Evolutionary conservation across 73 alveolate species (phyloP), one percentile per base, ranked within the genome.

Genomic region (Tetrahymena borealis): DNA sequence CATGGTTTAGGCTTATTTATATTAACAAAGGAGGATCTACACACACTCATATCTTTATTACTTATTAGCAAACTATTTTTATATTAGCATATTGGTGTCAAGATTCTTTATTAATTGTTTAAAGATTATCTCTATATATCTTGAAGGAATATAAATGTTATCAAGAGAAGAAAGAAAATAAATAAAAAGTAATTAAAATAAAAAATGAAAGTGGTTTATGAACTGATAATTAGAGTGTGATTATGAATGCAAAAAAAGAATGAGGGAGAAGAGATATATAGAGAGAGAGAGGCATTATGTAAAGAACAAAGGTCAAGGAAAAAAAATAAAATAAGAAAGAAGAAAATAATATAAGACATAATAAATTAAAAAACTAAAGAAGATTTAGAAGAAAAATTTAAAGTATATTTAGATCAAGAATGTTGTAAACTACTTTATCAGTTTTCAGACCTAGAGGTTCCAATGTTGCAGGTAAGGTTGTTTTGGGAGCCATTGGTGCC

Each of bases 391-490:
- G 28, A 60, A 60, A 60, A 60, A 60, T 60, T 24, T 60, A 24
- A 24, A 60, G 28, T 32, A 18, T 60, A 60, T 24, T 60, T 60
- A 60, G 85, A 24, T 24, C 85, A 60, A 60, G 38, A 60, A 60
- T 60, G 85, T 60, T 60, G 85, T 60, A 60, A 60, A 60, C 85
- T 60, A 60, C 85, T 60, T 60, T 60, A 60, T 60, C 85, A 60
- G 85, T 35, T 60, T 60, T 60, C 85, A 60, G 85, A 60, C 85
- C 85, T 60, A 60, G 85, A 60, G 85, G 85, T 60, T 60, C 85
- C 28, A 60, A 60, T 16, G 85, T 60, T 60, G 28, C 85, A 32
- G 85, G 85, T 60, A 60, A 60, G 85, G 85, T 60, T 60, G 85
- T 35, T 60, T 60, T 60, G 85, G 85, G 37, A 60, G 28, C 85